phyloP scores from a whole-genome alignment of 129 eudicot genomes.

The Smallanthus sonchifolius region DNA sequence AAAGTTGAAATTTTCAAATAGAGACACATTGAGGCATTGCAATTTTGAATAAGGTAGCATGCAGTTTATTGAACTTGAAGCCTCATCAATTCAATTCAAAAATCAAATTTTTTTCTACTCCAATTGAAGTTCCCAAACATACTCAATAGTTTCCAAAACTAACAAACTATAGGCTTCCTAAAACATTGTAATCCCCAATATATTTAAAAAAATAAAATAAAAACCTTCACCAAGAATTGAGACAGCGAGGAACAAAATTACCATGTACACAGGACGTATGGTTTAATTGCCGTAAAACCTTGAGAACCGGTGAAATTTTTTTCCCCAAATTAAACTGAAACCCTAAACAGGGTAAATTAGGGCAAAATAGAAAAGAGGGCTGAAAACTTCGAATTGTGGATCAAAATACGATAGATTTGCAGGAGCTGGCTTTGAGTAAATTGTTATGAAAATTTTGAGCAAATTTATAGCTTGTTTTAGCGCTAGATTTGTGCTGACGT shows the following conservation, averaged over 20 bases:
- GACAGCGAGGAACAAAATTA: conserved; percentile 1
- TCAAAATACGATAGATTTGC: conserved; percentile 9
- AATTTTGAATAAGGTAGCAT: background rate
- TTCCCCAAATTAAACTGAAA: conserved; percentile 14
- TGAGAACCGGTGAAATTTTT: background rate
- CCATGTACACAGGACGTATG: background rate
- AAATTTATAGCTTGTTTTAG: background rate
- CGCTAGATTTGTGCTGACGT: conserved; percentile 26
- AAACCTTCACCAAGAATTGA: background rate
- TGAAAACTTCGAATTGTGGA: background rate
- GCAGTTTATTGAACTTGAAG: background rate
- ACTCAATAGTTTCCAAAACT: background rate
- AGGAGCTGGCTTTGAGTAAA: conserved; percentile 3
- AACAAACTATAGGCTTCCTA: background rate
- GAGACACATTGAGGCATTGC: conserved; percentile 4
- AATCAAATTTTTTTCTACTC: background rate
- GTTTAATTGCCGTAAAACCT: conserved; percentile 12
- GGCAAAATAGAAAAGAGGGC: background rate
- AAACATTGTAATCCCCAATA: background rate
- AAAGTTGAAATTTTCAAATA: background rate
- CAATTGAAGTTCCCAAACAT: background rate
- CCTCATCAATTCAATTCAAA: background rate
- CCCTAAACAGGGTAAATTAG: conserved; percentile 25
- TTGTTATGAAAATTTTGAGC: conserved; percentile 6
- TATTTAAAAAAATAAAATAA: background rate